phyloP scores from a whole-genome alignment of 768 basidiomycete genomes.

The Termitomyces sp. region DNA sequence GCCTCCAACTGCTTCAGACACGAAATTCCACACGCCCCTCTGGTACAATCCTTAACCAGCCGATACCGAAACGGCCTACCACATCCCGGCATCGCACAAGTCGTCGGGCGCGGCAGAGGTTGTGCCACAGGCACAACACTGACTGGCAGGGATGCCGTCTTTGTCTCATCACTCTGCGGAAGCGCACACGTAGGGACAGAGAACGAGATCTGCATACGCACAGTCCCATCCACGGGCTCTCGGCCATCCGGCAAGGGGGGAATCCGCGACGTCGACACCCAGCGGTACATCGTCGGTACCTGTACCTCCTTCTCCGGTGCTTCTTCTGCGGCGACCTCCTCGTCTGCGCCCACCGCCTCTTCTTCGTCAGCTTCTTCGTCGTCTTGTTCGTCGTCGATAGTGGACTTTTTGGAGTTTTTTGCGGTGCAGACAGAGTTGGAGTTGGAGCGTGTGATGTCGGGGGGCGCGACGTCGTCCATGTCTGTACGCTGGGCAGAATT shows the following conservation, averaged over 20 bases:
- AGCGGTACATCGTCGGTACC: constrained; percentile 61
- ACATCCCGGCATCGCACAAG: constrained; percentile 60
- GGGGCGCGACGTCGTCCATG: constrained; percentile 17
- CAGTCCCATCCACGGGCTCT: background rate
- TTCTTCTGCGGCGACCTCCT: constrained; percentile 35
- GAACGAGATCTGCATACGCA: constrained; percentile 42
- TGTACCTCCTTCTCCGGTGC: constrained; percentile 15
- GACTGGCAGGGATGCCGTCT: background rate
- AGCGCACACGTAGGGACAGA: constrained; percentile 38
- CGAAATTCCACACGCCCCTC: constrained; percentile 61
- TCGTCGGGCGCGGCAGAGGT: constrained; percentile 11
- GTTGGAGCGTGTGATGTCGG: constrained; percentile 18
- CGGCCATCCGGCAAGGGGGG: constrained; percentile 3
- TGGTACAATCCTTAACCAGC: constrained; percentile 55
- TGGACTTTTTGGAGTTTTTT: background rate
- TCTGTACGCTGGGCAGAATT: constrained; percentile 38
- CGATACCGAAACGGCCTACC: constrained; percentile 53
- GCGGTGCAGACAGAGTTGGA: constrained; percentile 13
- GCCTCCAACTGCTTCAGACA: constrained; percentile 57
- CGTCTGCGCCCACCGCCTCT: background rate
- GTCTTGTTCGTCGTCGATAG: background rate
- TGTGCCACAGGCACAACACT: background rate
- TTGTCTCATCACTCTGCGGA: constrained; percentile 1
- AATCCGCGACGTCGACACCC: constrained; percentile 55
- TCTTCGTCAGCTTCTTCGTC: background rate